phyloP scores from a whole-genome alignment of 2,329 filamentous ascomycete species.

The Didymella lethalis region DNA sequence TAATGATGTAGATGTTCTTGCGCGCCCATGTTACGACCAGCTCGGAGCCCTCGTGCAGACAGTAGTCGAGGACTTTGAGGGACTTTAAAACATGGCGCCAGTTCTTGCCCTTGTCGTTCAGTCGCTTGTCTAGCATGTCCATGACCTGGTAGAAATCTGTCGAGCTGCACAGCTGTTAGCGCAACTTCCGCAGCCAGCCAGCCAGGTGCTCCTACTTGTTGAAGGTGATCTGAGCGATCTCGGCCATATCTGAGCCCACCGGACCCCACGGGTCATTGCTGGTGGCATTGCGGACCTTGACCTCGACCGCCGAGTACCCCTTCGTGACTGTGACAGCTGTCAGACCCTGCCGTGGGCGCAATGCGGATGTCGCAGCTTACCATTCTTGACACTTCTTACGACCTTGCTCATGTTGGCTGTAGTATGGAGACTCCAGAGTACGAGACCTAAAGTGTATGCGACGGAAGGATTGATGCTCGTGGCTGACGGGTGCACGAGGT shows the following conservation, averaged over 20 bases:
- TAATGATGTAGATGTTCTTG: slow-evolving; percentile 98
- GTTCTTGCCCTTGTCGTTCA: slow-evolving; percentile 99
- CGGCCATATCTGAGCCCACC: slow-evolving; percentile 96
- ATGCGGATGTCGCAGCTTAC: slow-evolving; percentile 14
- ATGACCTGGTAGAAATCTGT: slow-evolving; percentile 99
- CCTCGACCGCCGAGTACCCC: slow-evolving; percentile 94
- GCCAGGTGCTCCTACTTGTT: slow-evolving; percentile 75
- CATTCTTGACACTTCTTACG: slow-evolving; percentile 85
- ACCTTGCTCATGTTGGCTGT: slow-evolving; percentile 84
- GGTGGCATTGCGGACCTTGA: slow-evolving; percentile 83
- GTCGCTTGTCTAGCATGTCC: slow-evolving; percentile 98
- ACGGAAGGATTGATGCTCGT: slow-evolving; percentile 18
- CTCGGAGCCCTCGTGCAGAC: slow-evolving; percentile 95
- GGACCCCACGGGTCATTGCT: slow-evolving; percentile 99
- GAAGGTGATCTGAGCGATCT: slow-evolving; percentile 97
- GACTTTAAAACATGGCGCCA: slow-evolving; percentile 99
- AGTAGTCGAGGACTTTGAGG: slow-evolving; percentile 97
- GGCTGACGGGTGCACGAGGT: slow-evolving; percentile 11
- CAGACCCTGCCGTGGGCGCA: slow-evolving; percentile 7
- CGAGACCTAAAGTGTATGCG: slow-evolving; percentile 15
- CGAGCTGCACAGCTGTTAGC: slow-evolving; percentile 65
- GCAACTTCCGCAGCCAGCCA: slow-evolving; percentile 18
- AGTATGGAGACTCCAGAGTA: slow-evolving; percentile 6
- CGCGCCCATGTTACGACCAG: slow-evolving; percentile 96
- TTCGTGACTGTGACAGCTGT: slow-evolving; percentile 75